Evolutionary conservation across 2,329 filamentous ascomycete genomes (phyloP).

Genomic region (Trichoderma sp.): DNA sequence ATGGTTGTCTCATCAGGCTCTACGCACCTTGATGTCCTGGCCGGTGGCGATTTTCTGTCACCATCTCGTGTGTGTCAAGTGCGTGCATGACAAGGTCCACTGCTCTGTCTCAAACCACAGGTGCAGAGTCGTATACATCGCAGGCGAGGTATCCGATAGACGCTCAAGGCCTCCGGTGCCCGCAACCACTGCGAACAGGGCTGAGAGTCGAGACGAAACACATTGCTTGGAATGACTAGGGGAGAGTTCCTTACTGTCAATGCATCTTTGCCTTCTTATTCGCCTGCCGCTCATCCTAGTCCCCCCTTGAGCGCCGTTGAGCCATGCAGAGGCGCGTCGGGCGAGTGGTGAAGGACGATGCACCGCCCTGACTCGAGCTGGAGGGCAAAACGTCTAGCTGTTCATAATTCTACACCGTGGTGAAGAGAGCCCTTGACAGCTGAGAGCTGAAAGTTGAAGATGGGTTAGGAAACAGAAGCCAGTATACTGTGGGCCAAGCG

Average conservation of each 20-base stretch:
- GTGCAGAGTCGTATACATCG: background rate
- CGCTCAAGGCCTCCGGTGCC: background rate
- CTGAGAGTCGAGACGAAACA: background rate
- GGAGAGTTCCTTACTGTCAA: background rate
- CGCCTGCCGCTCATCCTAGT: background rate
- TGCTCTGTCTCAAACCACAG: background rate
- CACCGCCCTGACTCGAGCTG: background rate
- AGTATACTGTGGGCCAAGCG: background rate
- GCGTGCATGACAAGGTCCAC: background rate
- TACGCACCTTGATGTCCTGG: constrained; percentile 6
- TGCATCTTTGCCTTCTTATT: background rate
- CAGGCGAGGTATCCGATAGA: background rate
- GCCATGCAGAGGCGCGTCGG: background rate
- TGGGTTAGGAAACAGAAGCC: background rate
- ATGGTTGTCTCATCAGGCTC: background rate
- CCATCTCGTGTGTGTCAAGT: background rate
- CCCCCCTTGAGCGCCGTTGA: background rate
- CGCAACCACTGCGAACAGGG: background rate
- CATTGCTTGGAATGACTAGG: background rate
- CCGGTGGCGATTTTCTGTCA: background rate
- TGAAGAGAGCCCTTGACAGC: background rate
- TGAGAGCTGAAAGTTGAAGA: background rate
- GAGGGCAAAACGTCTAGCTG: background rate
- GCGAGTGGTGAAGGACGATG: background rate
- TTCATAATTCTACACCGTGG: background rate